Evolutionary conservation across 345 rosid species (phyloP), one percentile per base, ranked within the genome.

Genomic region (Salix brachista): DNA sequence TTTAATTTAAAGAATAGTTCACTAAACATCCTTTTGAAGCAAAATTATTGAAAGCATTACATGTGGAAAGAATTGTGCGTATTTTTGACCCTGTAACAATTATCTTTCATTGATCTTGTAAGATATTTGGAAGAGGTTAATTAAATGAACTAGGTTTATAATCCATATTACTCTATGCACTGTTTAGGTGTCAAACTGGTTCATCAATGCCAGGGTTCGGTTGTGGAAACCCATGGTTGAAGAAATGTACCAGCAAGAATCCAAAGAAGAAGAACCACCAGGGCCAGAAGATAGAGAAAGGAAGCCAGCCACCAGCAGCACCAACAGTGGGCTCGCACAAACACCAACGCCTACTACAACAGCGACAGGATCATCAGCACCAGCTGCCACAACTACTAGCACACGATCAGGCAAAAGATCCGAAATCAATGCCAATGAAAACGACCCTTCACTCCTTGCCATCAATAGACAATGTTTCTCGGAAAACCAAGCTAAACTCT

Each of bases 221-320:
- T 81, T 96, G 87, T 96, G 99, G 99, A 96, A 96, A 82, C 99
- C 99, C 66, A 93, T 96, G 99, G 97, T 96, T 37, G 99, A 96
- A 81, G 99, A 96, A 67, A 96, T 96, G 98, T 96, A 96, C 84
- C 97, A 93, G 73, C 93, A 91, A 84, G 98, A 96, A 72, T 36
- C 86, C 60, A 96, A 88, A 80, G 94, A 89, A 23, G 91, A 77
- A 60, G 96, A 85, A 0, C 9, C 70, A 26, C 78, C 65, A 8
- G 72, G 32, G 37, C 70, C 56, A 41, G 80, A 76, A 69, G 88
- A 76, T 42, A 75, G 72, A 82, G 94, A 86, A 73, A 79, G 19
- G 62, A 77, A 83, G 77, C 85, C 71, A 76, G 75, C 70, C 77
- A 82, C 23, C 80, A 78, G 10, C 25, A 60, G 7, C 77, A 79